Percentiles rank a stretch among this genome's conserved stretches.
These are phyloP conservation scores for Cladophialophora carrionii DNA, from an alignment of 2,329 filamentous ascomycete genomes.

Conservation along the genomic window DNA sequence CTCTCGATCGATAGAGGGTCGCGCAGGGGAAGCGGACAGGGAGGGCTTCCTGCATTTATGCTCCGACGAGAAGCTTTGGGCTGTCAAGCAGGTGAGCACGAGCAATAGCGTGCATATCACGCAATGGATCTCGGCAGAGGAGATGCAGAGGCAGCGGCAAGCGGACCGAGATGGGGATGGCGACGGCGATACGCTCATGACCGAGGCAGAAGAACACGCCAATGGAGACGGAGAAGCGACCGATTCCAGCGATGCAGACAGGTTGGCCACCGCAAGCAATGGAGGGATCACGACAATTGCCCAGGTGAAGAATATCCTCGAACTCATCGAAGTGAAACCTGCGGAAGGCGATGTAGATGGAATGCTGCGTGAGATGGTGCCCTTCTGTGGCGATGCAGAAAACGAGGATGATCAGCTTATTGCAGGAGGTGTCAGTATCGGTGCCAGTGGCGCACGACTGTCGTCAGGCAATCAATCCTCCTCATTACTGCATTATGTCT, in stretches of 20 bases:
- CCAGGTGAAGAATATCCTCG: constrained; percentile 52
- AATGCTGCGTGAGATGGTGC: constrained; percentile 17
- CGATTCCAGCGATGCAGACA: neutral
- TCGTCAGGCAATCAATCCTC: neutral
- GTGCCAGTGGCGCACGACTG: neutral
- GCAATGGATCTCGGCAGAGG: constrained; percentile 34
- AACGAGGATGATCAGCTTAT: constrained; percentile 1
- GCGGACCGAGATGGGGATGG: constrained; percentile 1
- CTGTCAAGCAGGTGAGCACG: constrained; percentile 66
- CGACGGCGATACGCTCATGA: constrained; percentile 14
- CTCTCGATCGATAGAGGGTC: constrained; percentile 7
- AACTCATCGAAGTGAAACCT: constrained; percentile 44
- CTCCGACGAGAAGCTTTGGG: constrained; percentile 60
- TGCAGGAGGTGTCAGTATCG: constrained; percentile 1
- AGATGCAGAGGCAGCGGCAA: constrained; percentile 6
- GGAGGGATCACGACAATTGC: constrained; percentile 47
- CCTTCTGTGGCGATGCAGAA: constrained; percentile 3
- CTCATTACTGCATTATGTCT: constrained; percentile 18
- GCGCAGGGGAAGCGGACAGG: neutral
- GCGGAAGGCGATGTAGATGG: constrained; percentile 15
- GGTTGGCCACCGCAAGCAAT: neutral
- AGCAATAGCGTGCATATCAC: constrained; percentile 66
- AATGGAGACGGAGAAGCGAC: neutral
- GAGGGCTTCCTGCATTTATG: constrained; percentile 55
- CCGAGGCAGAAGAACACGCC: neutral